Evolutionary conservation across 768 basidiomycete species (phyloP), one percentile per base, ranked within the genome.

Genomic region (Wakefieldia striispora): DNA sequence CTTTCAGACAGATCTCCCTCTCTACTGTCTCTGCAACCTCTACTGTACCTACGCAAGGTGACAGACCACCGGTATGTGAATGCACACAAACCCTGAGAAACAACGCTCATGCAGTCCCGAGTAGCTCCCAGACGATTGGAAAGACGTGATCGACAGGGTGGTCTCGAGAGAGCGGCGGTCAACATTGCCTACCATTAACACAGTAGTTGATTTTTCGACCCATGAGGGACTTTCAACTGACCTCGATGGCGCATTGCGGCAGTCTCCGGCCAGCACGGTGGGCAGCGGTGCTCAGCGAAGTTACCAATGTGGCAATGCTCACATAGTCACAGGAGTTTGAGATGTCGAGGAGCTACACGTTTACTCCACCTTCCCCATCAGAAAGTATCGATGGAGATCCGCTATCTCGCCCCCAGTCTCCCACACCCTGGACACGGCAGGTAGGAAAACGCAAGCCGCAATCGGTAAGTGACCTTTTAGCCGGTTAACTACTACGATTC

Each of bases 61-160:
- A 68, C 47, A 59, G 59, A 38, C 68, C 68, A 41, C 68, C 68
- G 39, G 68, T 71, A 47, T 63, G 69, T 20, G 29, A 40, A 33
- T 44, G 13, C 34, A 47, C 17, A 17, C 43, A 14, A 33, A 37
- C 45, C 20, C 13, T n/a, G 16, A 41, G 39, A 23, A 39, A 47
- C 27, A 10, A n/a, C 3, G 29, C 61, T 60, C 14, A 55, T 35
- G 4, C 36, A 14, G 17, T 13, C 21, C 50, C 39, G 36, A 56
- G 41, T 31, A 69, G 67, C 65, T 69, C 16, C 67, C 67, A 11
- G 51, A 69, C n/a, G 65, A 70, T 53, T 69, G 67, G 67, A 70
- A 70, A 19, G 58, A 69, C 51, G 45, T 59, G 44, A 70, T 69
- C 39, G 67, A 62, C 51, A 66, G 67, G 33, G 57, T 63, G 38